Percentiles rank a stretch among this genome's conserved stretches.
Conservation (phyloP, 2,329 filamentous ascomycete species). For the Trichoderma cornu-damae region DNA sequence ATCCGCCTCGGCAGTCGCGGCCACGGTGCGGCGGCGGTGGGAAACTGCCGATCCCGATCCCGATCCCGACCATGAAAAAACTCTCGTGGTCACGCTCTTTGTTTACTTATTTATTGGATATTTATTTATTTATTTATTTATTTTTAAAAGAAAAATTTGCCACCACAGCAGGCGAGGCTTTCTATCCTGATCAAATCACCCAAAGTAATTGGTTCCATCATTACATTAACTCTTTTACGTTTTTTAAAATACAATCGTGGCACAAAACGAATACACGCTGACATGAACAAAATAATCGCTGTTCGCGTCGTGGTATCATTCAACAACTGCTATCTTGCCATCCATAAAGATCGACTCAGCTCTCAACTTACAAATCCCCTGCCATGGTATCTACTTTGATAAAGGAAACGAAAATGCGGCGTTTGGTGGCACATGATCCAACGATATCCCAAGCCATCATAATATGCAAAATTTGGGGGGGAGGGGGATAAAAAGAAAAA, state of each 20-base stretch:
- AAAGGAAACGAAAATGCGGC: slow-evolving; percentile 17
- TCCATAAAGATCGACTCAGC: slow-evolving; percentile 17
- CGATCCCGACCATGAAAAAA: too few relatives aligned
- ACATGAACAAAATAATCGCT: slow-evolving; percentile 13
- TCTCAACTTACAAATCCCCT: background rate
- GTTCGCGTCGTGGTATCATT: slow-evolving; percentile 18
- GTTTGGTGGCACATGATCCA: slow-evolving; percentile 7
- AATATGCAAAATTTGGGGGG: slow-evolving; percentile 13
- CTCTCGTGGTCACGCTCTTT: too few relatives aligned
- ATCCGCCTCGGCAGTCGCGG: background rate
- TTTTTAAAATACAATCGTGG: background rate
- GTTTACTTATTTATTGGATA: too few relatives aligned
- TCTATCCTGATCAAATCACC: background rate
- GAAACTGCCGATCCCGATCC: too few relatives aligned
- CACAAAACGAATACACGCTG: background rate
- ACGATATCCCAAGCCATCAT: slow-evolving; percentile 2
- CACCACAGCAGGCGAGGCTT: background rate
- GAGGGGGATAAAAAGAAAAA: too few relatives aligned
- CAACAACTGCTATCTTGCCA: slow-evolving; percentile 15
- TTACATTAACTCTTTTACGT: background rate
- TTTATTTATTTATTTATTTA: too few relatives aligned
- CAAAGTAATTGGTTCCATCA: background rate
- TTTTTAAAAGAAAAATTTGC: too few relatives aligned
- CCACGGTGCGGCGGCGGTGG: slow-evolving; percentile 1
- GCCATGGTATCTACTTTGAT: slow-evolving; percentile 14